Base-by-base conservation (phyloP, 2,329 filamentous ascomycete genomes). In the Fusarium proliferatum region DNA sequence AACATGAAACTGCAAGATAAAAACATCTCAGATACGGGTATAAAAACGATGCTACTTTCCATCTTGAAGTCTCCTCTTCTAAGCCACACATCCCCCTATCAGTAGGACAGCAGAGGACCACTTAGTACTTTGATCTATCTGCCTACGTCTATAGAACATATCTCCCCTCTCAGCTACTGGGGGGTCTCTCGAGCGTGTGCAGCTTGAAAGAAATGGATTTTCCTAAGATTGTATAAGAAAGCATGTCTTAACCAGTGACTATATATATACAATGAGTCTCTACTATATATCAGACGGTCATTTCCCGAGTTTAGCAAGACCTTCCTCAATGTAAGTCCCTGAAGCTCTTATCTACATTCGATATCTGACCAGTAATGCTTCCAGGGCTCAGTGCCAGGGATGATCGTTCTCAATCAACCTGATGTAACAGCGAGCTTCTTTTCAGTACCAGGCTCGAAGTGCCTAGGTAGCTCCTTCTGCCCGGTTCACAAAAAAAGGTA, bases 281-380 rank as follows among this genome's bases (percentile, higher is more conserved):
- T 34, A 19, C 16, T 23, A 51, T 23, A 34, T 16, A n/a, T 23
- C 16, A 6, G 0, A 17, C 2, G 11, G 48, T 23, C 11, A 7
- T 23, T 0, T 8, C 0, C 4, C 10, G 30, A 19, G 48, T 51
- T 4, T 0, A 34, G 9, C 0, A 34, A 51, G 30, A 1, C 11
- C 16, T 51, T 2, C 19, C 1, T 16, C 3, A 5, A 51, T n/a
- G 30, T 10, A 34, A 23, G 5, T 10, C 48, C 8, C 23, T 34
- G 9, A 8, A 23, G 3, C 6, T 8, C 17, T 51, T 15, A 23
- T 6, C 48, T 2, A 34, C 12, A 2, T 23, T 34, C 48, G 11
- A 23, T 15, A 34, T 6, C 30, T 51, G 11, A 7, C 21, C 11
- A 16, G 19, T n/a, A 16, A 13, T 49, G 5, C 19, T n/a, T 23